These are phyloP conservation scores for Euphorbia celastroides DNA, from an alignment of 441 rosid genomes.

Conservation along the genomic window DNA sequence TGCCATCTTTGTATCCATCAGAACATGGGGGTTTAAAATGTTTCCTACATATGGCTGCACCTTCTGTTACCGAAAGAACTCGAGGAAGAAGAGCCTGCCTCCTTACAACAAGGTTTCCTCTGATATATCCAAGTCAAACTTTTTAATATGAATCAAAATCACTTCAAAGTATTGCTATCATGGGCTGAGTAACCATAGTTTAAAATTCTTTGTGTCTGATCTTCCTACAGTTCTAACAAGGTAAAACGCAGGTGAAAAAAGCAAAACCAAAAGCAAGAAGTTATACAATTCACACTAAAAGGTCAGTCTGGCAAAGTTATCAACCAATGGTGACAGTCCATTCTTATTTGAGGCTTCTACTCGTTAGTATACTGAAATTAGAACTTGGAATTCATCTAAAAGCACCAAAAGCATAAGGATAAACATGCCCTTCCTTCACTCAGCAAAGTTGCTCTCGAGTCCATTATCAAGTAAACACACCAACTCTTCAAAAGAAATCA, in stretches of 20 bases:
- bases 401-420: no score
- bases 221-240: not conserved
- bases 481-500: no score
- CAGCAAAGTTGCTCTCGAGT: not conserved
- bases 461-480: no score
- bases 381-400: not conserved
- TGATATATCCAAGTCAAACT: slow-evolving; percentile 22
- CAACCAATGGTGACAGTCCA: not conserved
- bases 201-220: not conserved
- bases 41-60: slow-evolving; percentile 85
- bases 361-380: not conserved
- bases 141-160: not conserved
- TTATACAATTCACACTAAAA: not conserved
- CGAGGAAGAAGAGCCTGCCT: slow-evolving; percentile 86
- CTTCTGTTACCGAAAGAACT: slow-evolving; percentile 79
- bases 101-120: slow-evolving; percentile 80
- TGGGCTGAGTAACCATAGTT: not conserved
- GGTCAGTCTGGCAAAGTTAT: not conserved
- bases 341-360: not conserved
- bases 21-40: slow-evolving; percentile 90
- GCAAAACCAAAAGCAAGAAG: not conserved
- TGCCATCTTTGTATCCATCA: slow-evolving; percentile 50
- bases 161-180: not conserved
- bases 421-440: not conserved
- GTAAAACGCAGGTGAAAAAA: not conserved